Conservation (phyloP, 228 moss, liverwort and hornwort genomes). For the Sphagnum fallax region DNA sequence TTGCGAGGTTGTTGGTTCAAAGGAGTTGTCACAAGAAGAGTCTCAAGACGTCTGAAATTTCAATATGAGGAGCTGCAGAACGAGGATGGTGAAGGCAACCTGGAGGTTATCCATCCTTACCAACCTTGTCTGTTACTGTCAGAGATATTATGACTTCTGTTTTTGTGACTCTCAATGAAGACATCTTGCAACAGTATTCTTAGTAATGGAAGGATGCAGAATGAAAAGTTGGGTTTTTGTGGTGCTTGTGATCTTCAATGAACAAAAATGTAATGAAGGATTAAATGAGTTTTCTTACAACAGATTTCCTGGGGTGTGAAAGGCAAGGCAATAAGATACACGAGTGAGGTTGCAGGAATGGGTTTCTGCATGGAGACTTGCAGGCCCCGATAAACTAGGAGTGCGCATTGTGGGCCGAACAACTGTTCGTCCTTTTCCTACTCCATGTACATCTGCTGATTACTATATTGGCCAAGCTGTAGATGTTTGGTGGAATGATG, state of each 20-base stretch:
- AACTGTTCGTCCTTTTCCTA: conserved; percentile 60
- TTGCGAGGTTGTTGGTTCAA: conserved; percentile 91
- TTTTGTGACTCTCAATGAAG: too few relatives aligned
- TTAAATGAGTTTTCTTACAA: too few relatives aligned
- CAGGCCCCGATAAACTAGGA: conserved; percentile 48
- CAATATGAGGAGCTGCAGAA: conserved; percentile 65
- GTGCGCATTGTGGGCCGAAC: conserved; percentile 50
- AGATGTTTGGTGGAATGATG: conserved; percentile 81
- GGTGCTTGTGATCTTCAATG: too few relatives aligned
- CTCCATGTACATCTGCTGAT: conserved; percentile 22
- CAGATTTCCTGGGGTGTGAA: too few relatives aligned
- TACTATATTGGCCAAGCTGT: conserved; percentile 51
- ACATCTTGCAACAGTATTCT: too few relatives aligned
- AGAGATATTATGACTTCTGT: too few relatives aligned
- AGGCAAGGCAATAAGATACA: too few relatives aligned
- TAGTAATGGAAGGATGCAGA: too few relatives aligned
- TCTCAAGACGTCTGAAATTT: conserved; percentile 56
- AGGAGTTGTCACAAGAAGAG: conserved; percentile 52
- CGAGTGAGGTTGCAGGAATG: conserved; percentile 51
- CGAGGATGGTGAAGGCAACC: conserved; percentile 62
- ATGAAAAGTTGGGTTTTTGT: too few relatives aligned
- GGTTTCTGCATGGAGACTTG: conserved; percentile 56
- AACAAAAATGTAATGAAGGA: too few relatives aligned
- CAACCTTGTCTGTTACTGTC: too few relatives aligned
- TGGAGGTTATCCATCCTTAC: conserved; percentile 42